Evolutionary conservation across 2,329 filamentous ascomycete species (phyloP).

Genomic region (Cryphonectria carpinicola): DNA sequence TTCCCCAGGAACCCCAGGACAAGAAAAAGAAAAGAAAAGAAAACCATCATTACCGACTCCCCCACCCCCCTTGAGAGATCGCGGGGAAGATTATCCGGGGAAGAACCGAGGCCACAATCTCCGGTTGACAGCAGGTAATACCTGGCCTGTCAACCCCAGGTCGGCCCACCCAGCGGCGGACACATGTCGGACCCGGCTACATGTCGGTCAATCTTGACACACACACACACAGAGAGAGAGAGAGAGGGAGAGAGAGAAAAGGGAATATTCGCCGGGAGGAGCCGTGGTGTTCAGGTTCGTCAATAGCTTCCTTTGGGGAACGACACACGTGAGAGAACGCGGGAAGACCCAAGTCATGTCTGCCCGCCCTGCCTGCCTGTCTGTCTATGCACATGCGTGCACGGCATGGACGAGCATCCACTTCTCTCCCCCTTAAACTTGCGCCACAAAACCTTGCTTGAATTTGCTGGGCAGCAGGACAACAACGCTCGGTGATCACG

Average conservation of each 20-base stretch:
- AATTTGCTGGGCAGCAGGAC: background rate
- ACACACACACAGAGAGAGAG: no score
- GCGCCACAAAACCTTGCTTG: background rate
- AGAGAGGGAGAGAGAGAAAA: background rate
- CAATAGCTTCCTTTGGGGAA: background rate
- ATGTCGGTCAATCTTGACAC: conserved; percentile 4
- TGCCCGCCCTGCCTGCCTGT: background rate
- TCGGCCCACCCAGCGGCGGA: background rate
- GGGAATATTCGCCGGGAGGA: background rate
- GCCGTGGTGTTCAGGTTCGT: background rate
- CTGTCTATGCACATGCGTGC: background rate
- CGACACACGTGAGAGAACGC: background rate
- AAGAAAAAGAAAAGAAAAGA: background rate
- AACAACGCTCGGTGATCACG: no score
- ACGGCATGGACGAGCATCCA: background rate
- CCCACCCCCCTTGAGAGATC: background rate
- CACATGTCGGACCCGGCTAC: background rate
- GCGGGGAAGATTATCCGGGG: conserved; percentile 4
- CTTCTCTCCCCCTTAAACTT: background rate
- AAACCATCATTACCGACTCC: background rate
- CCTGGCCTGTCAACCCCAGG: background rate
- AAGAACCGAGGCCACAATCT: background rate
- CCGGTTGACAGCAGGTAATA: background rate
- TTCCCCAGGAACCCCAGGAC: background rate
- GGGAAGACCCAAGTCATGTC: background rate